Conservation (phyloP, 352 stramenopile species). For the Phytophthora pseudosyringae region DNA sequence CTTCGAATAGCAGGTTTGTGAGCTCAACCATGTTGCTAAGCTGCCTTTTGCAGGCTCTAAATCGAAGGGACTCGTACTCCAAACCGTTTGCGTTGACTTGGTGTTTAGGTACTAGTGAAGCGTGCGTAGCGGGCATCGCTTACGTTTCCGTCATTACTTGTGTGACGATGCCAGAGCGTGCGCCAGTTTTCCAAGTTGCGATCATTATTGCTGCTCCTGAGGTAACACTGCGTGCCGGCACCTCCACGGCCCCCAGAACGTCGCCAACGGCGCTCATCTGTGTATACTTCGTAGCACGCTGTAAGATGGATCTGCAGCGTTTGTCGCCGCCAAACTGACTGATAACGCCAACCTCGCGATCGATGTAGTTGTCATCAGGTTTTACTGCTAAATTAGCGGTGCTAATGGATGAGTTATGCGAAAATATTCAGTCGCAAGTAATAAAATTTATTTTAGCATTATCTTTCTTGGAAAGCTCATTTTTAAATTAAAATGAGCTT, state of each 20-base stretch:
- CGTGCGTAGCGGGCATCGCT: not conserved
- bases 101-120: not conserved
- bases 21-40: not conserved
- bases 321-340: not conserved
- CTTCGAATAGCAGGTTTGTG: not conserved
- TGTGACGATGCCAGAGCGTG: conserved; percentile 30
- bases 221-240: conserved; percentile 32
- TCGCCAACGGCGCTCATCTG: conserved; percentile 22
- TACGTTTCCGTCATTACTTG: conserved; percentile 14
- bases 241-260: conserved; percentile 25
- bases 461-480: no score
- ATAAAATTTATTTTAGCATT: no score
- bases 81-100: not conserved
- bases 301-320: conserved; percentile 23
- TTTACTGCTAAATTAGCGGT: no score
- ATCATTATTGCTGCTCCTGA: conserved; percentile 29
- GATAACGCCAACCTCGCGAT: no score
- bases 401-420: no score
- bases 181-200: conserved; percentile 26
- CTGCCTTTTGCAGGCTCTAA: not conserved
- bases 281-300: conserved; percentile 15
- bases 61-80: not conserved
- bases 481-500: no score
- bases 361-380: no score
- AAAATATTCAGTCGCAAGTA: no score